These are phyloP conservation scores for Elongisporangium prolatum DNA, from an alignment of 352 stramenopile species.

Conservation along the genomic window DNA sequence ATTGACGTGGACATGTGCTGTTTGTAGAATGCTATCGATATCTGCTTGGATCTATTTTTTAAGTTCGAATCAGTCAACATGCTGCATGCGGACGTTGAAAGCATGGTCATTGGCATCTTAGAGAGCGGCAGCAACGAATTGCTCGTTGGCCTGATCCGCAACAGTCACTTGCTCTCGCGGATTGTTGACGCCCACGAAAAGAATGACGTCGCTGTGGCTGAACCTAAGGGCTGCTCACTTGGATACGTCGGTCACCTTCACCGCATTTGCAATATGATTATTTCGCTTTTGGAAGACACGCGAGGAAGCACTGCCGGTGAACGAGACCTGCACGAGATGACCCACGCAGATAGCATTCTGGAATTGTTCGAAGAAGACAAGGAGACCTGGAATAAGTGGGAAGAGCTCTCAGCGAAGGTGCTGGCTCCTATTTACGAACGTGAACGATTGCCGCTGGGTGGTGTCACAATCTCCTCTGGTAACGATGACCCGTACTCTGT, in stretches of 20 bases:
- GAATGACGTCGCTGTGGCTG: slow-evolving; percentile 59
- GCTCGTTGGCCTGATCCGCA: slow-evolving; percentile 70
- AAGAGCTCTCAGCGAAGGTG: slow-evolving; percentile 64
- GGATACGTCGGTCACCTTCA: slow-evolving; percentile 80
- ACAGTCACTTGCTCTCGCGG: slow-evolving; percentile 58
- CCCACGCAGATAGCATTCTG: slow-evolving; percentile 73
- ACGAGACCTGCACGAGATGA: slow-evolving; percentile 78
- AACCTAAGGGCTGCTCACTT: slow-evolving; percentile 64
- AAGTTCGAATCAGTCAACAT: slow-evolving; percentile 87
- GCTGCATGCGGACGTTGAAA: slow-evolving; percentile 83
- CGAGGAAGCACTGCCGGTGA: slow-evolving; percentile 56
- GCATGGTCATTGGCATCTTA: slow-evolving; percentile 80
- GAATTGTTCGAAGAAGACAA: slow-evolving; percentile 79
- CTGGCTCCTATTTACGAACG: slow-evolving; percentile 75
- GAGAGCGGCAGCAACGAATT: slow-evolving; percentile 74
- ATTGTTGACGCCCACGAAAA: slow-evolving; percentile 77
- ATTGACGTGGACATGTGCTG: background rate
- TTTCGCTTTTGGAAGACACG: slow-evolving; percentile 73
- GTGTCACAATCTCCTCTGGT: slow-evolving; percentile 43
- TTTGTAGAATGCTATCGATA: slow-evolving; percentile 50
- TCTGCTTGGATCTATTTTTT: slow-evolving; percentile 84
- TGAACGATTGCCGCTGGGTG: slow-evolving; percentile 70
- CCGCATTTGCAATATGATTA: slow-evolving; percentile 84
- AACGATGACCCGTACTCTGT: slow-evolving; percentile 73
- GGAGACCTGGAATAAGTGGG: slow-evolving; percentile 71